Evolutionary conservation across 2,329 filamentous ascomycete genomes (phyloP), one percentile per base, ranked within the genome.

Genomic region (Septoria linicola): DNA sequence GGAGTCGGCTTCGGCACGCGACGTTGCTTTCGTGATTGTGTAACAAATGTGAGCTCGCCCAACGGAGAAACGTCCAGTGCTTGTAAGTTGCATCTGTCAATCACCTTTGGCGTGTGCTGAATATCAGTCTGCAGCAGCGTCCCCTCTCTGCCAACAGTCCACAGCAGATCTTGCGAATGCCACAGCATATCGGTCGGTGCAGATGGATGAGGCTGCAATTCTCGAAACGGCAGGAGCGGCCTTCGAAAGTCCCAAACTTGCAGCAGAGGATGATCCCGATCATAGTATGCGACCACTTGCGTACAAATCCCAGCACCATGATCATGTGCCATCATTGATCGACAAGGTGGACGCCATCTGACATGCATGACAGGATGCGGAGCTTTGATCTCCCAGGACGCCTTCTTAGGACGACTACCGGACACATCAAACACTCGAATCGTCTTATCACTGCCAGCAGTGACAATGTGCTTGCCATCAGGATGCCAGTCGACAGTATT

Each of bases 401-500:
- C 74, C 65, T 84, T 84, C 63, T 81, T 79, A 54, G 79, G 76
- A 57, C 80, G 73, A 49, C 76, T 76, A 2, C 73, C 70, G 3
- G 79, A 80, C 50, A 84, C 80, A 64, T 85, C 81, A 80, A 82
- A 85, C 21, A 85, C 76, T 63, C 80, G 80, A 55, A 85, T 76
- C 23, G 79, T 79, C 52, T 78, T 80, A 64, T 85, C 82, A 17
- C 77, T 73, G 45, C 82, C 76, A n/a, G 80, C 81, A 59, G 80
- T 84, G 47, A 81, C 75, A 8, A 85, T 70, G 64, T 85, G 80
- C 61, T 79, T 83, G 5, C 82, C 82, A 59, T 85, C 81, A 1
- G 82, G 82, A 62, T 85, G 82, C 81, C 82, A 85, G 64, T 85
- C 82, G 30, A 85, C 76, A 4, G 80, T 75, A 54, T 78, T 82